A percentile compares a stretch with the other conserved stretches of the same genome.
Evolutionary conservation across 2,329 filamentous ascomycete genomes (phyloP).

Genomic region (Scedosporium aurantiacum): DNA sequence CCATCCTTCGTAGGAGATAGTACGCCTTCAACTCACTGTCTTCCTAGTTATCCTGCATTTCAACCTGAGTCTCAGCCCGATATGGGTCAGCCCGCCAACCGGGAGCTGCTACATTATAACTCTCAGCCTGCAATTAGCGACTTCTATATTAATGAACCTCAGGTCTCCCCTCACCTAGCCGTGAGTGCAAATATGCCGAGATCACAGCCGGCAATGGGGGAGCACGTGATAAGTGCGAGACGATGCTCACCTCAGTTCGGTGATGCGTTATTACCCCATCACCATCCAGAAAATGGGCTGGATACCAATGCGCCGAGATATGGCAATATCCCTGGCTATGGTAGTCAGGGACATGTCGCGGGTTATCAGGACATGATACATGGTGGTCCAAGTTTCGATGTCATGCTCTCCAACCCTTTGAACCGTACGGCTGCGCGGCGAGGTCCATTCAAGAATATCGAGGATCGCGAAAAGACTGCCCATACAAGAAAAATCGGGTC

Average conservation of each 20-base stretch:
- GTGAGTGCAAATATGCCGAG: neutral
- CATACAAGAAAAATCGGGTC: conserved; percentile 46
- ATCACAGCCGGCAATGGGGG: neutral
- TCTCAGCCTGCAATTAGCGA: neutral
- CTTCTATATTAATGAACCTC: neutral
- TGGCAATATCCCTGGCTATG: neutral
- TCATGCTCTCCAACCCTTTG: conserved; percentile 21
- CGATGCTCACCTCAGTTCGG: neutral
- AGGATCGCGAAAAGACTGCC: conserved; percentile 41
- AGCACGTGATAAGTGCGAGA: neutral
- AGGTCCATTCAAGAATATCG: conserved; percentile 44
- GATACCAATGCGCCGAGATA: conserved; percentile 15
- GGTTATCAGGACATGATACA: neutral
- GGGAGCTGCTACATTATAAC: neutral
- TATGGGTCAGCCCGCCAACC: neutral
- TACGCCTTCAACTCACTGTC: neutral
- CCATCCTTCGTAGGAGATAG: conserved; percentile 3
- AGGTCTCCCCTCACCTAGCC: neutral
- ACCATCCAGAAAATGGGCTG: conserved; percentile 19
- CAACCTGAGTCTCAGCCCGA: neutral
- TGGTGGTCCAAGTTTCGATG: conserved; percentile 15
- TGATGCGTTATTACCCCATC: conserved; percentile 17
- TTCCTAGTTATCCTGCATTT: neutral
- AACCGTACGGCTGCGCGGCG: conserved; percentile 28
- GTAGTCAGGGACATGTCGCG: neutral